A percentile compares a stretch with the other conserved stretches of the same genome.
Conservation (phyloP, 768 basidiomycete species). For the Leucosporidium creatinivorum region DNA sequence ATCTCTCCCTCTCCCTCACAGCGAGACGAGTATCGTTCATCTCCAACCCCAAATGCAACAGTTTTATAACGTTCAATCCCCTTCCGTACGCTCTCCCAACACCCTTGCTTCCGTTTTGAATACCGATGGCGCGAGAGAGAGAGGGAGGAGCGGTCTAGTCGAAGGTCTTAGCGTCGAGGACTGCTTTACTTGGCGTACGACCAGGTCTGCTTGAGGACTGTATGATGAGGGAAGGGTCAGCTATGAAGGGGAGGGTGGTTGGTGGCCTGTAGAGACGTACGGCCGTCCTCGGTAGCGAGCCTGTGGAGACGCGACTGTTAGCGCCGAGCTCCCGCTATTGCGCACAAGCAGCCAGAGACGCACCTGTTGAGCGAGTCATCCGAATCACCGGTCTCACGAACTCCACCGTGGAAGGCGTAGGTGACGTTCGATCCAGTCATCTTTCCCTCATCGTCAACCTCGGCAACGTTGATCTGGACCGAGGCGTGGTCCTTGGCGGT, state of each 20-base stretch:
- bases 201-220: constrained; percentile 96
- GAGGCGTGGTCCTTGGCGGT: constrained; percentile 99
- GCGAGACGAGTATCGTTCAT: background rate
- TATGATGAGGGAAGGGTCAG: background rate
- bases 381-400: constrained; percentile 88
- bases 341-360: too few relatives aligned
- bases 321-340: too few relatives aligned
- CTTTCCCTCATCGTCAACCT: constrained; percentile 81
- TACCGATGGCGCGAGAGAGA: background rate
- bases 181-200: constrained; percentile 75
- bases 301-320: constrained; percentile 42
- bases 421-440: constrained; percentile 57
- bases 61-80: background rate
- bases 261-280: constrained; percentile 52
- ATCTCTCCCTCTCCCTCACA: background rate
- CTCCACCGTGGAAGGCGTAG: constrained; percentile 89
- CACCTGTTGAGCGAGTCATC: constrained; percentile 84
- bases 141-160: background rate
- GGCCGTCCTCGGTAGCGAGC: constrained; percentile 85
- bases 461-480: constrained; percentile 88
- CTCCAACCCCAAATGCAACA: background rate
- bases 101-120: background rate
- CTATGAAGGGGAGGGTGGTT: constrained; percentile 8
- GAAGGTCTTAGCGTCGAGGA: constrained; percentile 8
- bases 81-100: background rate